Percentiles rank a stretch among this genome's conserved stretches.
phyloP scores from a whole-genome alignment of 169 alveolate genomes.

The Plasmodium malariae region DNA sequence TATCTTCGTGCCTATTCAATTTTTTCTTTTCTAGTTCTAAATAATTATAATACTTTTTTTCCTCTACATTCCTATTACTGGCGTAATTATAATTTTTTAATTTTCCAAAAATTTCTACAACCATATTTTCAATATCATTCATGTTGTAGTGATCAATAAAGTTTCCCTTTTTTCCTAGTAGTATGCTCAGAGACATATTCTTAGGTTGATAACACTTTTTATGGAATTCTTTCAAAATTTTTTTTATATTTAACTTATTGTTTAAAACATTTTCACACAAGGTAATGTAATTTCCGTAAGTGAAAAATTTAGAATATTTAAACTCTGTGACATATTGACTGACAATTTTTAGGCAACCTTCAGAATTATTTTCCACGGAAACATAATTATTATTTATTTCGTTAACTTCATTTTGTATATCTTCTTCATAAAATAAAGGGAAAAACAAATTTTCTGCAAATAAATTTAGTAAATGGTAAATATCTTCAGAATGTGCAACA shows the following conservation, averaged over 20 bases:
- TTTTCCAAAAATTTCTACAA: conserved; percentile 47
- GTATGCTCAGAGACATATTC: conserved; percentile 67
- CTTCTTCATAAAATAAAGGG: conserved; percentile 66
- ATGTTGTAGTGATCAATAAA: conserved; percentile 55
- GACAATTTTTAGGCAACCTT: conserved; percentile 44
- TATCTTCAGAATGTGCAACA: conserved; percentile 47
- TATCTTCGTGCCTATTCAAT: conserved; percentile 7
- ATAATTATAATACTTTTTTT: neutral
- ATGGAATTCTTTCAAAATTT: conserved; percentile 42
- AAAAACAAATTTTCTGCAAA: conserved; percentile 73
- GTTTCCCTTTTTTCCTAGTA: conserved; percentile 46
- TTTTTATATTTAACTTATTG: conserved; percentile 50
- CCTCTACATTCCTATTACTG: neutral
- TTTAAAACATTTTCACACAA: conserved; percentile 72
- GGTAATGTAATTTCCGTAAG: conserved; percentile 67
- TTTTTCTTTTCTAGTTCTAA: conserved; percentile 10
- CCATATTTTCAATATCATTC: conserved; percentile 58
- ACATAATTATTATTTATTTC: conserved; percentile 55
- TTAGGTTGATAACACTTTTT: conserved; percentile 72
- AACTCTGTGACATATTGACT: conserved; percentile 58
- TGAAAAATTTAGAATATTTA: conserved; percentile 63
- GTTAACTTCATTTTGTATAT: conserved; percentile 55
- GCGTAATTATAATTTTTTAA: conserved; percentile 28
- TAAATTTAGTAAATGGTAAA: conserved; percentile 60
- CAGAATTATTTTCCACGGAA: conserved; percentile 60